Evolutionary conservation across 805 yeast genomes (phyloP).

Genomic region (Wickerhamomyces bovis): DNA sequence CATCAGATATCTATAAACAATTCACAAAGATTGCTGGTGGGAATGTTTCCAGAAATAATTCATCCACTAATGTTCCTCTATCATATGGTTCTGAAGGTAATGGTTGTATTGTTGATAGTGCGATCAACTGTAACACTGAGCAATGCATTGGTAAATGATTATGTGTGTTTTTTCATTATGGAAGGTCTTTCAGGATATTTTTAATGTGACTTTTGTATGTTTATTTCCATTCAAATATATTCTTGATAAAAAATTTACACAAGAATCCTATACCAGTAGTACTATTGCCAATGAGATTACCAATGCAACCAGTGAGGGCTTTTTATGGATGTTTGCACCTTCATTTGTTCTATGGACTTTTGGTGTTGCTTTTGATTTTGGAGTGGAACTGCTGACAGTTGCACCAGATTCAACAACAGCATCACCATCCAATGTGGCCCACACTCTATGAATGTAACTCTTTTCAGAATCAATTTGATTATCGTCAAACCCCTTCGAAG

Average conservation of each 20-base stretch:
- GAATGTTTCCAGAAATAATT: conserved; percentile 19
- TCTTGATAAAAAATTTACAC: background rate
- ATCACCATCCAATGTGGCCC: conserved; percentile 14
- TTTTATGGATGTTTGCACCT: background rate
- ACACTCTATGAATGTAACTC: conserved; percentile 19
- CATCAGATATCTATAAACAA: conserved; percentile 28
- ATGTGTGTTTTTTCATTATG: background rate
- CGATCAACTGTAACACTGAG: conserved; percentile 43
- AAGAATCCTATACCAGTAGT: background rate
- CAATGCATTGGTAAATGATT: conserved; percentile 29
- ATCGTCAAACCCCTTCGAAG: conserved; percentile 58
- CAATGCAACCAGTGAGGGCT: background rate
- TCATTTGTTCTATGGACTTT: conserved; percentile 1
- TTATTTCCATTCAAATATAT: too few species aligned
- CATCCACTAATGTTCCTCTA: conserved; percentile 18
- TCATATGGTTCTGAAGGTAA: conserved; percentile 28
- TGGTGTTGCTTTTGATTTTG: conserved; percentile 2
- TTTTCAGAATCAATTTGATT: conserved; percentile 27
- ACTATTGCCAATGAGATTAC: background rate
- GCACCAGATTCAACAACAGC: background rate
- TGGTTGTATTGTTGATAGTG: conserved; percentile 46
- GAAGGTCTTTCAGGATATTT: background rate
- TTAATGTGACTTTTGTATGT: too few species aligned
- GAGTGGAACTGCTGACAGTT: background rate
- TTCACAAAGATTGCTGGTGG: conserved; percentile 30